phyloP scores from a whole-genome alignment of 2,329 filamentous ascomycete species.

The Ustulina deusta region DNA sequence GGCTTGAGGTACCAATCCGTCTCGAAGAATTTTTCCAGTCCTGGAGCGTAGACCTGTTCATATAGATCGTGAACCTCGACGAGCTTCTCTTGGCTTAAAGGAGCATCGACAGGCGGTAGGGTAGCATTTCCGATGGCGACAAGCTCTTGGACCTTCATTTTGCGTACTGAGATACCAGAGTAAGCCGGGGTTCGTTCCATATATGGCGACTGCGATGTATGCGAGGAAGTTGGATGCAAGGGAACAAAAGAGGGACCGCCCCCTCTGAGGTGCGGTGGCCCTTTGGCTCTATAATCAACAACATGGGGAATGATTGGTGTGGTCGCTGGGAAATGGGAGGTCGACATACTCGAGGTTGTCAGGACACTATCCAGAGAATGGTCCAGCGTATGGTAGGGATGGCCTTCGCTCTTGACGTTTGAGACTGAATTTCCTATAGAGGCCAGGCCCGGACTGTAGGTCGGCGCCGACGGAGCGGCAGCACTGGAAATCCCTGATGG shows the following conservation, averaged over 20 bases:
- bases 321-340: slow-evolving; percentile 49
- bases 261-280: slow-evolving; percentile 64
- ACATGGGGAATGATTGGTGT: slow-evolving; percentile 45
- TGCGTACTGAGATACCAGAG: slow-evolving; percentile 64
- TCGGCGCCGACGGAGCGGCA: slow-evolving; percentile 44
- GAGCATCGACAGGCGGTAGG: slow-evolving; percentile 66
- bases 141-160: slow-evolving; percentile 80
- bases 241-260: slow-evolving; percentile 58
- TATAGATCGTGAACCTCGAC: slow-evolving; percentile 79
- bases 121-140: slow-evolving; percentile 71
- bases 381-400: slow-evolving; percentile 74
- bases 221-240: slow-evolving; percentile 48
- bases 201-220: slow-evolving; percentile 45
- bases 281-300: slow-evolving; percentile 51
- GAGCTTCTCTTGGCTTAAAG: slow-evolving; percentile 64
- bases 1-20: slow-evolving; percentile 80
- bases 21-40: slow-evolving; percentile 82
- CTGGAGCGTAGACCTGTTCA: slow-evolving; percentile 79
- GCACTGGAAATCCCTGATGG: slow-evolving; percentile 48
- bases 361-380: slow-evolving; percentile 68
- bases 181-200: slow-evolving; percentile 57
- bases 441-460: slow-evolving; percentile 51
- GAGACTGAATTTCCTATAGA: slow-evolving; percentile 50
- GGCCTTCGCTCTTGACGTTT: slow-evolving; percentile 55
- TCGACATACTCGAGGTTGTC: slow-evolving; percentile 54